phyloP scores from a whole-genome alignment of 345 rosid genomes.

The Salix purpurea region DNA sequence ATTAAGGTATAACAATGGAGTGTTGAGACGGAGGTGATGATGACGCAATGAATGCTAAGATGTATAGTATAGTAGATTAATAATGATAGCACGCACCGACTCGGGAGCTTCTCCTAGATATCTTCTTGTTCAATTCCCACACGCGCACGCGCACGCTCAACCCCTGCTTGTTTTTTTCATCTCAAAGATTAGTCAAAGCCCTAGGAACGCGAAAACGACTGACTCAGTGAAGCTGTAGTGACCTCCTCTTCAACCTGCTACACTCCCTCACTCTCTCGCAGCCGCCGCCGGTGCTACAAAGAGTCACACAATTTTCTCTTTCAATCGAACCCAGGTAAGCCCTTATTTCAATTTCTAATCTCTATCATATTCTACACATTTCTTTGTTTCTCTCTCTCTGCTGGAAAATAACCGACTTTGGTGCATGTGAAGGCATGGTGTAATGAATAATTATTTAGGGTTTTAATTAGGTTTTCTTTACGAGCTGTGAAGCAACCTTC shows the following conservation, averaged over 20 bases:
- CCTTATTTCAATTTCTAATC: background rate
- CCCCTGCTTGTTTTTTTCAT: background rate
- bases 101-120: too few relatives aligned
- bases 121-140: background rate
- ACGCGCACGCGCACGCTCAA: background rate
- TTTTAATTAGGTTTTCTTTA: slow-evolving; percentile 4
- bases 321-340: background rate
- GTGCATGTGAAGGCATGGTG: background rate
- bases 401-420: background rate
- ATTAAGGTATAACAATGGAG: too few relatives aligned
- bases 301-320: background rate
- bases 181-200: background rate
- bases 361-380: background rate
- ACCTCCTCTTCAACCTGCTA: background rate
- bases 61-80: too few relatives aligned
- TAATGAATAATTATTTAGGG: background rate
- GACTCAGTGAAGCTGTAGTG: background rate
- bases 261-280: background rate
- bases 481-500: background rate
- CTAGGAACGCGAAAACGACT: background rate
- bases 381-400: background rate
- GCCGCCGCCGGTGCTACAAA: background rate
- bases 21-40: too few relatives aligned
- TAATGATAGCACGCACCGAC: too few relatives aligned
- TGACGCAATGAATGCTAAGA: too few relatives aligned